Base-by-base conservation (phyloP, 164 flowering plant genomes). In the Santalum album region DNA sequence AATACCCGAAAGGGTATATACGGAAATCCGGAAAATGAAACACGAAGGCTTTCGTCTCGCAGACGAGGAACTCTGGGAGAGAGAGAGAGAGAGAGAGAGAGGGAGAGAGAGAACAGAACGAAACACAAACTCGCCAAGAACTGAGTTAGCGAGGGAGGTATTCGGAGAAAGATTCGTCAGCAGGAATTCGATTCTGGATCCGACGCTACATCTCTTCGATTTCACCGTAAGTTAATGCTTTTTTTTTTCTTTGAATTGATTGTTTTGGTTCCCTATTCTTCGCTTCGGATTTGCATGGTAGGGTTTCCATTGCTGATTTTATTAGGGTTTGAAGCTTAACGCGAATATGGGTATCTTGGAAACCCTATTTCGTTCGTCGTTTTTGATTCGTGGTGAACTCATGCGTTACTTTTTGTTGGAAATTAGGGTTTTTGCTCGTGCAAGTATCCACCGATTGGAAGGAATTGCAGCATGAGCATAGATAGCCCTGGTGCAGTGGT, bases 401-500 rank as follows among this genome's bases (percentile, higher is more conserved):
- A 42, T 16, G 42, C 15, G 9, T 38, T 23, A 40, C 58, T 51
- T 45, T 38, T 45, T 45, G 61, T 42, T 61, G 55, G 61, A 54
- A 71, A 64, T 70, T 69, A 70, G 79, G 81, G 64, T 63, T 75
- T 54, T 12, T 44, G 50, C 59, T 46, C 54, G 58, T 17, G 63
- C 19, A 51, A 32, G 59, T 44, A 51, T 49, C 49, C 65, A 55
- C 58, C 3, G 34, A 49, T n/a, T n/a, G 34, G 68, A 62, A 56
- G 44, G 29, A 59, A 34, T 55, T 62, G 70, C 53, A 74, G 85
- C 47, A 91, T 91, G 98, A 88, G 98, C 88, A 81, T 84, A 71
- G 65, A 78, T 45, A 86, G 81, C 83, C 96, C 95, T 54, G 80
- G 79, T 19, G 63, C 26, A 72, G 77, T 72, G 75, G 83, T 62